phyloP scores from a whole-genome alignment of 116 monocot genomes.

The Cymodocea nodosa region DNA sequence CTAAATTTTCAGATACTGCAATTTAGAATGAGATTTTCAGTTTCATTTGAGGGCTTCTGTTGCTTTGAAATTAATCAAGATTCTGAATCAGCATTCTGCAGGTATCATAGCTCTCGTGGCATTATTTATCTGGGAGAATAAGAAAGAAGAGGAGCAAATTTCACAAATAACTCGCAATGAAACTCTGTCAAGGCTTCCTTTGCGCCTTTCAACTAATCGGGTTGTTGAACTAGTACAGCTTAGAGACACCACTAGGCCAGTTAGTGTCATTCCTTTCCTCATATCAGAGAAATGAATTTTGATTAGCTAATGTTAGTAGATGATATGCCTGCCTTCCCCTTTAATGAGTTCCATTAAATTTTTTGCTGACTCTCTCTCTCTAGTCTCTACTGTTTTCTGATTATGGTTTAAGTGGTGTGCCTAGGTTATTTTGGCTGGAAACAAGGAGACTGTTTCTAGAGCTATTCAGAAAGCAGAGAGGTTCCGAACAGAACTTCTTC shows the following conservation, averaged over 20 bases:
- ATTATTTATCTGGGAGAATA: conserved; percentile 92
- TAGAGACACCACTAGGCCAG: conserved; percentile 75
- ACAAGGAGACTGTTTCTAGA: conserved; percentile 53
- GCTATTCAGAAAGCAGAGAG: conserved; percentile 77
- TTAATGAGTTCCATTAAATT: neutral
- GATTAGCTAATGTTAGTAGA: neutral
- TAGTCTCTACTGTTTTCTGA: neutral
- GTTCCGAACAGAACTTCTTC: conserved; percentile 74
- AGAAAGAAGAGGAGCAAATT: conserved; percentile 92
- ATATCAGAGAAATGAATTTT: neutral
- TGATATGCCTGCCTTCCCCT: neutral
- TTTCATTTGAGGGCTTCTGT: neutral
- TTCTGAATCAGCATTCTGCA: conserved; percentile 21
- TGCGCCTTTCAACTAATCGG: conserved; percentile 87
- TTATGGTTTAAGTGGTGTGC: conserved; percentile 2
- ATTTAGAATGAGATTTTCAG: neutral
- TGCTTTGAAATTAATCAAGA: conserved; percentile 4
- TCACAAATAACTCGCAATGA: conserved; percentile 81
- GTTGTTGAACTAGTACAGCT: conserved; percentile 90
- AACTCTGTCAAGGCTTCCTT: conserved; percentile 87
- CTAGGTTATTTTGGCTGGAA: conserved; percentile 96
- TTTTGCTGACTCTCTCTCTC: neutral
- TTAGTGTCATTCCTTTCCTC: conserved; percentile 31
- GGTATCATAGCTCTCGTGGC: conserved; percentile 82
- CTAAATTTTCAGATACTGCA: no score